Percentiles rank a stretch among this genome's conserved stretches.
These are phyloP conservation scores for Aspergillus sp. DNA, from an alignment of 2,329 filamentous ascomycete species.

Conservation along the genomic window DNA sequence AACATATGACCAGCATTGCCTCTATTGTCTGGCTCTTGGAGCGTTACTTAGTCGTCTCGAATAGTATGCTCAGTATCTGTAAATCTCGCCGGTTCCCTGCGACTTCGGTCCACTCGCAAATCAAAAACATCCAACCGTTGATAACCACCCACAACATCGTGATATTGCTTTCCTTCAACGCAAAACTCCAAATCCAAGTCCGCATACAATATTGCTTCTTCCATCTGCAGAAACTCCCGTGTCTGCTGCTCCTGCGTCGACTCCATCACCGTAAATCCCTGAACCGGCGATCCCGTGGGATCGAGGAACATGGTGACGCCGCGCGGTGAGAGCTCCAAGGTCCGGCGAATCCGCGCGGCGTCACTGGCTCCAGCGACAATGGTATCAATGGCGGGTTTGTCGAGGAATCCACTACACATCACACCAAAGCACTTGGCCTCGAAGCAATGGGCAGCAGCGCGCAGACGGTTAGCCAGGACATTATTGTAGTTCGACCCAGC, in stretches of 20 bases:
- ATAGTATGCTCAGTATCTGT: no score
- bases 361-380: constrained; percentile 8
- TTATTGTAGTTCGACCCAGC: constrained; percentile 53
- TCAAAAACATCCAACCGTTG: constrained; percentile 59
- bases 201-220: constrained; percentile 55
- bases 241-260: constrained; percentile 21
- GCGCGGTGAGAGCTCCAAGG: constrained; percentile 43
- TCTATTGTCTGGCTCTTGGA: no score
- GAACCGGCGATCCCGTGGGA: constrained; percentile 49
- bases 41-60: no score
- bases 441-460: constrained; percentile 59
- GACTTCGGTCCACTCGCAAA: constrained; percentile 48
- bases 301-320: constrained; percentile 56
- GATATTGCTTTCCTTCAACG: constrained; percentile 60
- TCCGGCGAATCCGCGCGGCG: constrained; percentile 3
- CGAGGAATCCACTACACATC: constrained; percentile 50
- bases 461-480: constrained; percentile 54
- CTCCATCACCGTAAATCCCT: constrained; percentile 41
- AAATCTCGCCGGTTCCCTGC: no score
- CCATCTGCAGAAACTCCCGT: constrained; percentile 46
- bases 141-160: constrained; percentile 59
- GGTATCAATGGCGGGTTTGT: constrained; percentile 41
- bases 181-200: constrained; percentile 54
- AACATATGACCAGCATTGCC: no score
- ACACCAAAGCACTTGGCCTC: constrained; percentile 61